phyloP scores from a whole-genome alignment of 2,329 filamentous ascomycete species.

The Periconia digitata region DNA sequence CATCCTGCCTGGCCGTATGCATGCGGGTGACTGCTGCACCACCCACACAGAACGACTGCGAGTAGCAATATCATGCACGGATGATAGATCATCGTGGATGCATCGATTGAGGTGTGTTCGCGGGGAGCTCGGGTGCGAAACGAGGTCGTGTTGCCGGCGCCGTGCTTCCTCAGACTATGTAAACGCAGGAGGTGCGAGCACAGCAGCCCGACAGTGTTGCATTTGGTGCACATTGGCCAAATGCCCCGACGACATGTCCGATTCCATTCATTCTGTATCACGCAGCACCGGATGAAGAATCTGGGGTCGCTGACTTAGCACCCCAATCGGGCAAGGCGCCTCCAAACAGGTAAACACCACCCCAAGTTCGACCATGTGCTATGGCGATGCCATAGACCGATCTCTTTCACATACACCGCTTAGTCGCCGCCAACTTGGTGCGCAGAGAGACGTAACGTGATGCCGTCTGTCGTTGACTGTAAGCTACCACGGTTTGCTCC shows the following conservation, averaged over 20 bases:
- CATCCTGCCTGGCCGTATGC: constrained; percentile 31
- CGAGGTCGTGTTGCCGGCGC: not conserved
- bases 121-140: not conserved
- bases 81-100: too few species aligned
- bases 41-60: constrained; percentile 27
- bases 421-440: constrained; percentile 23
- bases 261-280: not conserved
- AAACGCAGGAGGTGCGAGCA: too few species aligned
- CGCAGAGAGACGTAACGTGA: constrained; percentile 26
- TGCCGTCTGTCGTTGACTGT: constrained; percentile 31
- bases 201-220: constrained; percentile 1
- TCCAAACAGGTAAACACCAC: constrained; percentile 25
- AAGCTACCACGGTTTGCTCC: constrained; percentile 19
- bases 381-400: constrained; percentile 22
- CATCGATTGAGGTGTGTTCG: not conserved
- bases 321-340: constrained; percentile 24
- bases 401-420: constrained; percentile 17
- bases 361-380: constrained; percentile 6
- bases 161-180: too few species aligned
- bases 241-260: not conserved
- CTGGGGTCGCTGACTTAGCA: constrained; percentile 24
- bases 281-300: not conserved
- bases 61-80: constrained; percentile 24
- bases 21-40: constrained; percentile 44
- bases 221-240: not conserved